Evolutionary conservation across 441 rosid genomes (phyloP).

Genomic region (Flueggea neowawraea): DNA sequence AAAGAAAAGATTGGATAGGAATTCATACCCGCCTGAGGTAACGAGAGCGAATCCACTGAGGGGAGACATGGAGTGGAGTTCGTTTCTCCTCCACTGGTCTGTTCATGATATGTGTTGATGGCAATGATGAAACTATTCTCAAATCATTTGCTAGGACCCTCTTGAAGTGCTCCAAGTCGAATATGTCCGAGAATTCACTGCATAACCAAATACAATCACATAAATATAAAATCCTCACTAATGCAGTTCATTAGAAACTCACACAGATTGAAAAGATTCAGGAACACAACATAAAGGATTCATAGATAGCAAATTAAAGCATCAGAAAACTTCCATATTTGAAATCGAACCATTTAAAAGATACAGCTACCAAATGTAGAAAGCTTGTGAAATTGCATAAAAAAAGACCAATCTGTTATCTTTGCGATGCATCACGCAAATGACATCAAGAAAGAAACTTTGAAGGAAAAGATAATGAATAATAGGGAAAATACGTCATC

Average conservation of each 20-base stretch:
- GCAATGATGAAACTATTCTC: conserved; percentile 75
- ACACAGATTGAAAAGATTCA: neutral
- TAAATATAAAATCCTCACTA: neutral
- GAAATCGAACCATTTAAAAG: neutral
- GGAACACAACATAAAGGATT: no score
- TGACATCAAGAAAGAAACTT: no score
- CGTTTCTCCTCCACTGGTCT: conserved; percentile 78
- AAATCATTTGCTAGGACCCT: conserved; percentile 70
- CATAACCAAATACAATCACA: conserved; percentile 17
- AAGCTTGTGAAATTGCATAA: no score
- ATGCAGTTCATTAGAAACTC: neutral
- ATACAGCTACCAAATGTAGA: no score
- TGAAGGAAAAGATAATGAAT: neutral
- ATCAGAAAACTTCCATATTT: neutral
- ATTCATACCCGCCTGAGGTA: conserved; percentile 69
- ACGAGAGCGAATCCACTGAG: conserved; percentile 88
- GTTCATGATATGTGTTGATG: conserved; percentile 78
- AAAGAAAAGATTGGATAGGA: conserved; percentile 1
- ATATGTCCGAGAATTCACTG: conserved; percentile 96
- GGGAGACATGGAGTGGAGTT: conserved; percentile 73
- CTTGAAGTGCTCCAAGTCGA: conserved; percentile 91
- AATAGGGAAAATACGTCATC: neutral
- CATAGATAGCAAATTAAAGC: no score
- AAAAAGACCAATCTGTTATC: no score
- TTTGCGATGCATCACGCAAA: no score